Base-by-base conservation (phyloP, 2,329 filamentous ascomycete genomes). In the Graphium sp. region DNA sequence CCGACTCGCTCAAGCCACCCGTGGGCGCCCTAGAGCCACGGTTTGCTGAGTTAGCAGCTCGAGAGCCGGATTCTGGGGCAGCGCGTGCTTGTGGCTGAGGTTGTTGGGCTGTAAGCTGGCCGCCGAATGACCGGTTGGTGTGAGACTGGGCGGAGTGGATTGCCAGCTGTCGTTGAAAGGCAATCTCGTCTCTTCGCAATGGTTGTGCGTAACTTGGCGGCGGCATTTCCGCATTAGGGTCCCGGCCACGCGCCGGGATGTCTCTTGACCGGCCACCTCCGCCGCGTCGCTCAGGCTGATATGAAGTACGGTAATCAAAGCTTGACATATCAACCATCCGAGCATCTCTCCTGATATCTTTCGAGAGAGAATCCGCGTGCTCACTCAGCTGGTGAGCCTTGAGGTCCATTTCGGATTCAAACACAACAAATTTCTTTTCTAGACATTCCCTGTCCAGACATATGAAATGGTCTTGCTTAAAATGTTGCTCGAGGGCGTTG, bases 341-440 rank as follows among this genome's bases (percentile, higher is more conserved):
- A 5, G 83, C 81, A 47, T 94, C 87, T 42, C 83, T 66, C 32
- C 84, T 64, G 2, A 78, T 74, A 39, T 87, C 79, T 43, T 92
- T 94, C 7, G 83, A 82, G 15, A 91, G 49, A 0, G 75, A 70
- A 39, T 74, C 72, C 0, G 75, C 82, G 46, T 98, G 89, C 30
- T 75, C 69, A 40, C 79, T 76, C 7, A 98, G 55, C 47, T 92
- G 82, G 52, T 98, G 89, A 4, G 79, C 89, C 49, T 95, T 92
- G 26, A 98, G 56, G 43, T 98, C 89, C 61, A 98, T 74, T 44
- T 94, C 82, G 0, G 84, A 85, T 31, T 83, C 82, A 41, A 98
- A 98, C 1, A 95, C 89, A 18, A 95, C 79, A 46, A 95, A 94
- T 48, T 94, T 95, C 66, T 93, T 93, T 41, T 95, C 89, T 44